phyloP scores from a whole-genome alignment of 2,329 filamentous ascomycete species.

The Penicillium hordei region DNA sequence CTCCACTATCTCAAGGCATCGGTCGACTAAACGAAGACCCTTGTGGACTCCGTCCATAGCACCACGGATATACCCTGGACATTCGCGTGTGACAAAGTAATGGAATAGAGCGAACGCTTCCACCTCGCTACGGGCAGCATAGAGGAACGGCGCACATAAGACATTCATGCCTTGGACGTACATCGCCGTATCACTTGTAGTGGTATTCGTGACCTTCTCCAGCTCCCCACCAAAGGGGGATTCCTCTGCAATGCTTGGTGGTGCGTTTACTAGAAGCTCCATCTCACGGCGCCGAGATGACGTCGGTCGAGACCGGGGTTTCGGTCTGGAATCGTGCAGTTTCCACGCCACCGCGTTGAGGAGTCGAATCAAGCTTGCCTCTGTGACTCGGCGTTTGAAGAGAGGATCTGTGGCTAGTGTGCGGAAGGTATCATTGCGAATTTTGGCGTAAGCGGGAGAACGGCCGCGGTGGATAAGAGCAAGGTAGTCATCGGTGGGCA shows the following conservation, averaged over 20 bases:
- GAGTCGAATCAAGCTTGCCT: slow-evolving; percentile 89
- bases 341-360: slow-evolving; percentile 95
- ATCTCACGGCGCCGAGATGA: slow-evolving; percentile 50
- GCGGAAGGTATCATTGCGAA: slow-evolving; percentile 96
- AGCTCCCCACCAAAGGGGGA: slow-evolving; percentile 50
- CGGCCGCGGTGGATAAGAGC: slow-evolving; percentile 87
- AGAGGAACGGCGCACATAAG: slow-evolving; percentile 90
- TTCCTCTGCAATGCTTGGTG: slow-evolving; percentile 41
- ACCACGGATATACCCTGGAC: slow-evolving; percentile 88
- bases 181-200: slow-evolving; percentile 68
- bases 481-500: slow-evolving; percentile 86
- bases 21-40: slow-evolving; percentile 86
- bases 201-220: slow-evolving; percentile 15
- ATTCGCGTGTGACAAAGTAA: slow-evolving; percentile 80
- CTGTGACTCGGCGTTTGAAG: slow-evolving; percentile 90
- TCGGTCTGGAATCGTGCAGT: slow-evolving; percentile 72
- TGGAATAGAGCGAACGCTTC: slow-evolving; percentile 93
- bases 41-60: slow-evolving; percentile 97
- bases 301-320: slow-evolving; percentile 40
- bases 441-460: slow-evolving; percentile 93
- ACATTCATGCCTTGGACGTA: slow-evolving; percentile 99
- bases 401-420: slow-evolving; percentile 96
- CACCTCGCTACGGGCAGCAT: slow-evolving; percentile 88
- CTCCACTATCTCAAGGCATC: slow-evolving; percentile 87
- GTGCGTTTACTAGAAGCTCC: slow-evolving; percentile 41